phyloP scores from a whole-genome alignment of 805 yeast species.

The Candida yuanshanica region DNA sequence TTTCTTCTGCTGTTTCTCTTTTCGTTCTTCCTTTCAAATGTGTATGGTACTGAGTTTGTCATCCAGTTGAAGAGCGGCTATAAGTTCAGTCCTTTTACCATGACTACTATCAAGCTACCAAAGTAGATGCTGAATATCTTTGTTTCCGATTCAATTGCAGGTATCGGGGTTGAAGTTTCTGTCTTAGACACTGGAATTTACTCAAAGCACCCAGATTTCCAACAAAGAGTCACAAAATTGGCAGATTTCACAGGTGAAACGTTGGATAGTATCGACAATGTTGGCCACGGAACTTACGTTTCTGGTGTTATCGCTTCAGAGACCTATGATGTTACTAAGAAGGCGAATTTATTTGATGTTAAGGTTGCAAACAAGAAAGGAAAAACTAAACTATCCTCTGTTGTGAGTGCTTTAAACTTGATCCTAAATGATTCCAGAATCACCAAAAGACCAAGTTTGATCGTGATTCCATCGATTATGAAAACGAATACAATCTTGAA shows the following conservation, averaged over 20 bases:
- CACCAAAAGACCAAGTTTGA: slow-evolving; percentile 32
- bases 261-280: slow-evolving; percentile 23
- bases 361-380: slow-evolving; percentile 36
- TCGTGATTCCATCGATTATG: slow-evolving; percentile 34
- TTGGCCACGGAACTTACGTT: slow-evolving; percentile 55
- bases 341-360: slow-evolving; percentile 36
- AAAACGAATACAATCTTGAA: slow-evolving; percentile 36
- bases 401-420: slow-evolving; percentile 29
- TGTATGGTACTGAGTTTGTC: slow-evolving; percentile 16
- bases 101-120: slow-evolving; percentile 10
- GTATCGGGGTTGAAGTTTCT: slow-evolving; percentile 33
- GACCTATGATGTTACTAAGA: slow-evolving; percentile 48
- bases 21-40: slow-evolving; percentile 3
- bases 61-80: slow-evolving; percentile 23
- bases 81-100: slow-evolving; percentile 14
- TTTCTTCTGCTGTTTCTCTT: not conserved
- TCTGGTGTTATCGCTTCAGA: slow-evolving; percentile 50
- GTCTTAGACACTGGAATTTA: slow-evolving; percentile 36
- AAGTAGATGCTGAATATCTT: slow-evolving; percentile 18
- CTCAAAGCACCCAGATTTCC: slow-evolving; percentile 37
- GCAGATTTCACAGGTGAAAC: slow-evolving; percentile 40
- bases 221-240: slow-evolving; percentile 34
- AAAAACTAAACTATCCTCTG: slow-evolving; percentile 28
- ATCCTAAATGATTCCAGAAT: slow-evolving; percentile 23
- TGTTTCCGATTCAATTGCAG: slow-evolving; percentile 37